Conservation (phyloP, 2,329 filamentous ascomycete species). For the Ascochyta fabae region DNA sequence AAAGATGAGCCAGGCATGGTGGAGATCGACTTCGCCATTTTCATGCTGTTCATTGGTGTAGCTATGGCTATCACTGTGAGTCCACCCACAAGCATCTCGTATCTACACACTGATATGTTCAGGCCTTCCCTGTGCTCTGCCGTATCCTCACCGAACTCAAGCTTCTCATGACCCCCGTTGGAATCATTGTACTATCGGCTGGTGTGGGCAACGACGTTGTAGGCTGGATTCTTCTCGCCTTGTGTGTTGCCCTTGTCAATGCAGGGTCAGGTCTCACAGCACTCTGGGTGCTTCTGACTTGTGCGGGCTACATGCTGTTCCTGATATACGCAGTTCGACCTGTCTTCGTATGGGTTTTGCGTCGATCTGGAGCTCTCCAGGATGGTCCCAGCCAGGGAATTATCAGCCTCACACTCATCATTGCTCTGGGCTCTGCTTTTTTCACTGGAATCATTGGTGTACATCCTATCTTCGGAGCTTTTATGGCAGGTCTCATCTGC, state of each 20-base stretch:
- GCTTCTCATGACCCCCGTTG: slow-evolving; percentile 80
- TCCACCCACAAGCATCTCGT: not conserved
- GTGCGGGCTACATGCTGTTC: slow-evolving; percentile 77
- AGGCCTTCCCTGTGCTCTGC: slow-evolving; percentile 86
- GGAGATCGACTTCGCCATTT: slow-evolving; percentile 67
- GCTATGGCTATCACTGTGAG: slow-evolving; percentile 87
- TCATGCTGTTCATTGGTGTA: slow-evolving; percentile 84
- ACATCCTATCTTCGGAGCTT: slow-evolving; percentile 93
- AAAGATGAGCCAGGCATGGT: slow-evolving; percentile 61
- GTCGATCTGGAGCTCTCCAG: slow-evolving; percentile 76
- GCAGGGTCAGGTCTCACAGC: slow-evolving; percentile 81
- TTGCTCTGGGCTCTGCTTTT: slow-evolving; percentile 80
- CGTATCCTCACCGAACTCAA: slow-evolving; percentile 93
- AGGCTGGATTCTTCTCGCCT: slow-evolving; percentile 86
- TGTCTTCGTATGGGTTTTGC: slow-evolving; percentile 74
- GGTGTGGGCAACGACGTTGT: slow-evolving; percentile 92
- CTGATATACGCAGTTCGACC: slow-evolving; percentile 76
- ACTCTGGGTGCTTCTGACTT: slow-evolving; percentile 81
- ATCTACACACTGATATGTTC: slow-evolving; percentile 11
- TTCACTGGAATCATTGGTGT: slow-evolving; percentile 92
- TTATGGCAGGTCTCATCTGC: slow-evolving; percentile 86
- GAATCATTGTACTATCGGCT: slow-evolving; percentile 86
- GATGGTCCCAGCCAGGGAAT: slow-evolving; percentile 88
- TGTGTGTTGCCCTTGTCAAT: slow-evolving; percentile 93
- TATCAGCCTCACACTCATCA: slow-evolving; percentile 79